These are phyloP conservation scores for Phytophthora crassamura DNA, from an alignment of 352 stramenopile genomes.

Conservation along the genomic window DNA sequence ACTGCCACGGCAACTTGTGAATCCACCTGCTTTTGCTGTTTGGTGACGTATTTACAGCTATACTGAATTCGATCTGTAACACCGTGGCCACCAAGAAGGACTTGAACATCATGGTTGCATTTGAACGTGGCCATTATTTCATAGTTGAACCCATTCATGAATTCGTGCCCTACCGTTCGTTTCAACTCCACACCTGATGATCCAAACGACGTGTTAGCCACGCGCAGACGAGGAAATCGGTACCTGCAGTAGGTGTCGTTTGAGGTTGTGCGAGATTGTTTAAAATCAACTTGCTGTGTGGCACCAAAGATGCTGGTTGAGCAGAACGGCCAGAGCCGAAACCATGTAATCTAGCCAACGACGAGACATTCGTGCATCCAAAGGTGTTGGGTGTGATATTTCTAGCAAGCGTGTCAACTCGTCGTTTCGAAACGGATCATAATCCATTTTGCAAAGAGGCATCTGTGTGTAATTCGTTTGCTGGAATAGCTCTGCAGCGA, in stretches of 20 bases:
- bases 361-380: background rate
- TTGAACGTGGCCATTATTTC: no score
- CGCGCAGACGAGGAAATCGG: background rate
- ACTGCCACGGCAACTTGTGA: no score
- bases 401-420: slow-evolving; percentile 1
- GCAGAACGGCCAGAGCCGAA: background rate
- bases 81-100: background rate
- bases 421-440: slow-evolving; percentile 9
- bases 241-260: background rate
- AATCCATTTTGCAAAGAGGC: background rate
- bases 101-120: no score
- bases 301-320: background rate
- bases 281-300: background rate
- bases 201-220: background rate
- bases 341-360: no score
- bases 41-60: no score
- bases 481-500: background rate
- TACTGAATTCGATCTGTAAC: background rate
- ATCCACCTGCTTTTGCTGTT: no score
- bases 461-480: background rate
- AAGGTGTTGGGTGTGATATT: background rate
- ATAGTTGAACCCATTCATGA: no score
- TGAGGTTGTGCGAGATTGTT: background rate
- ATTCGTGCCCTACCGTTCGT: no score
- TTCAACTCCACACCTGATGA: background rate